Evolutionary conservation across 805 yeast species (phyloP).

Genomic region (Diddensiella caesifluorescens): DNA sequence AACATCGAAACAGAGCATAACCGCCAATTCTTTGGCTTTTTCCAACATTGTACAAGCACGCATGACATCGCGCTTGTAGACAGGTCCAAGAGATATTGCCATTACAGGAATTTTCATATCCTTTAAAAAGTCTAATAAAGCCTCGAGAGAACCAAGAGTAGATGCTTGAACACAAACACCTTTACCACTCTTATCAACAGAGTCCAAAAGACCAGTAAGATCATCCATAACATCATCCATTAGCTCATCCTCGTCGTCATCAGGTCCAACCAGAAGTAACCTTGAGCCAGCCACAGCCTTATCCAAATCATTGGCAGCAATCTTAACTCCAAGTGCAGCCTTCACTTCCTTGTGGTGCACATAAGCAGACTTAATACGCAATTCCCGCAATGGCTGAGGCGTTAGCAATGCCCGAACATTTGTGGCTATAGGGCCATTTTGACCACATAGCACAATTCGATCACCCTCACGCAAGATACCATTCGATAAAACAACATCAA

Average conservation of each 20-base stretch:
- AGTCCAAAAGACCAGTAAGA: conserved; percentile 85
- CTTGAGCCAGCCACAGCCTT: conserved; percentile 99
- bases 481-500: conserved; percentile 95
- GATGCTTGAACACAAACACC: conserved; percentile 99
- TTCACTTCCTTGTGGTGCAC: conserved; percentile 96
- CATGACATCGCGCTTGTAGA: conserved; percentile 96
- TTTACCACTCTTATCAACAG: conserved; percentile 89
- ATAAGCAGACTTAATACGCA: conserved; percentile 94
- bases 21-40: conserved; percentile 89
- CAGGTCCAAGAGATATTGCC: conserved; percentile 98
- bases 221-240: conserved; percentile 99
- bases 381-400: conserved; percentile 95
- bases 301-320: conserved; percentile 95
- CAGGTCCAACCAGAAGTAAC: conserved; percentile 89
- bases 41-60: conserved; percentile 96
- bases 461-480: conserved; percentile 96
- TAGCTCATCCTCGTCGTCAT: conserved; percentile 94
- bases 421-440: conserved; percentile 97
- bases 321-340: conserved; percentile 98
- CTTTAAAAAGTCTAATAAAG: conserved; percentile 91
- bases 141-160: conserved; percentile 96
- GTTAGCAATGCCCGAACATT: conserved; percentile 92
- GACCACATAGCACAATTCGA: conserved; percentile 90
- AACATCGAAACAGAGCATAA: conserved; percentile 98
- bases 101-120: conserved; percentile 99